Percentiles rank a stretch among this genome's conserved stretches.
Conservation (phyloP, 73 alveolate genomes). For the Tetrahymena borealis region DNA sequence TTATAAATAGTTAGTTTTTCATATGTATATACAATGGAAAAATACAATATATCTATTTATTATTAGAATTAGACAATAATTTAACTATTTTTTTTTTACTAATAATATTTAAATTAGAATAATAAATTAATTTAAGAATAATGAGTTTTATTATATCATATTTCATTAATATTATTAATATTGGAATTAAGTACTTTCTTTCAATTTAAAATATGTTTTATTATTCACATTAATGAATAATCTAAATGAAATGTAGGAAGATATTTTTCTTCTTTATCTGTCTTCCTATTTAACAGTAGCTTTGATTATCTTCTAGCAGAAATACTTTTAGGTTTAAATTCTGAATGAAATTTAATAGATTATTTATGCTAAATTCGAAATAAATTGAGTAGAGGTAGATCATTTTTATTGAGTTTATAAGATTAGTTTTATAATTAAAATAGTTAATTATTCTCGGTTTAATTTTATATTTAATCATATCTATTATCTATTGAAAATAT, state of each 20-base stretch:
- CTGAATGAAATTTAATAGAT: neutral
- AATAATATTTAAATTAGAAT: too few relatives aligned
- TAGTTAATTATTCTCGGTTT: neutral
- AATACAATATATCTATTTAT: too few relatives aligned
- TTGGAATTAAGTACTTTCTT: too few relatives aligned
- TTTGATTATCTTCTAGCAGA: neutral
- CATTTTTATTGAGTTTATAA: neutral
- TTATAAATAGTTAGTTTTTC: too few relatives aligned
- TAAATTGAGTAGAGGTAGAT: neutral
- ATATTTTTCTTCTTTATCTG: neutral
- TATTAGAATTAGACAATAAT: too few relatives aligned
- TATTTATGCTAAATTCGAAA: neutral
- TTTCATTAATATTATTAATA: too few relatives aligned
- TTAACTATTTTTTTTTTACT: too few relatives aligned
- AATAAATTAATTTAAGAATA: too few relatives aligned
- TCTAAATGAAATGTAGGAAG: neutral
- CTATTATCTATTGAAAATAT: neutral
- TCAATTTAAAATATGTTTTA: neutral
- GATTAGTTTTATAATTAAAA: neutral
- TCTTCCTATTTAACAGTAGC: neutral
- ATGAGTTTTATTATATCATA: too few relatives aligned
- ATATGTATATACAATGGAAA: too few relatives aligned
- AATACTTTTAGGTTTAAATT: neutral
- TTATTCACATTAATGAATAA: neutral
- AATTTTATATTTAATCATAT: neutral